Evolutionary conservation across 2,329 filamentous ascomycete genomes (phyloP).

Genomic region (Neophaeococcomyces aloes): DNA sequence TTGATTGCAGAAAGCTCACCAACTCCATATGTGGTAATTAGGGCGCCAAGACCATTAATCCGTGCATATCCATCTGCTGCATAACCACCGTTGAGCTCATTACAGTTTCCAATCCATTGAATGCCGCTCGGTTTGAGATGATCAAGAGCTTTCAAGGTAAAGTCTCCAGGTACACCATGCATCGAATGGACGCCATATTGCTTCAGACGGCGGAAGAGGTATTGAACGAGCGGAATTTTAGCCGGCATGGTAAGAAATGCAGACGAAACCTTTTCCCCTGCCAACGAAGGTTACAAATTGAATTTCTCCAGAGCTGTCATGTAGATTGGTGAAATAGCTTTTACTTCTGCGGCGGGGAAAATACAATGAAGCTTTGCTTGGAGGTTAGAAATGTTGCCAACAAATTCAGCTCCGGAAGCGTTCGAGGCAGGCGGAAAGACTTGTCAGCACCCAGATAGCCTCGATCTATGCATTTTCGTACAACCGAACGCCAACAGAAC

Average conservation of each 20-base stretch:
- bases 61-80: slow-evolving; percentile 69
- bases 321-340: no score
- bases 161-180: slow-evolving; percentile 43
- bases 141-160: slow-evolving; percentile 39
- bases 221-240: slow-evolving; percentile 29
- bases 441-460: no score
- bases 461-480: no score
- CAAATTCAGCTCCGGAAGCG: no score
- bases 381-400: no score
- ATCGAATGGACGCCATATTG: slow-evolving; percentile 39
- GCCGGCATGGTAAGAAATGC: background rate
- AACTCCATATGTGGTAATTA: slow-evolving; percentile 51
- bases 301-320: no score
- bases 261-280: no score
- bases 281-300: no score
- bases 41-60: slow-evolving; percentile 29
- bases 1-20: slow-evolving; percentile 38
- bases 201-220: slow-evolving; percentile 40
- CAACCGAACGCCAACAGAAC: no score
- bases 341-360: no score
- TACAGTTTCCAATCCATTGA: slow-evolving; percentile 50
- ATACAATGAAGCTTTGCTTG: no score
- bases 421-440: no score
- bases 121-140: slow-evolving; percentile 44
- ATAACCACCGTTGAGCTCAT: slow-evolving; percentile 57